These are phyloP conservation scores for Schoenoplectus tabernaemontani DNA, from an alignment of 202 grass and related monocot genomes.

Conservation along the genomic window DNA sequence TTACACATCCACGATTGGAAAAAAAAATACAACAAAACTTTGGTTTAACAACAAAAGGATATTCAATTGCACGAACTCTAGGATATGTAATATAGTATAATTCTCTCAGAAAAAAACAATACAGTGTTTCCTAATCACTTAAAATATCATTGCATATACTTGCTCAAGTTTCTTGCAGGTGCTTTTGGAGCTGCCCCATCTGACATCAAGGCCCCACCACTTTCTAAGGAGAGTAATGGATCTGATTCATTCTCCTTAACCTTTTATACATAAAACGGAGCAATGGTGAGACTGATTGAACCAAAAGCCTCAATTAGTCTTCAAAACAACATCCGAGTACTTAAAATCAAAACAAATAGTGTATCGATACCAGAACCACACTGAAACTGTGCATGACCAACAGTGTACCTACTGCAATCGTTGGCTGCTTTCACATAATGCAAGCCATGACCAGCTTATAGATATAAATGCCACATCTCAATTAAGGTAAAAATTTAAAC, in stretches of 20 bases:
- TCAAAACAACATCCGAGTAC: neutral
- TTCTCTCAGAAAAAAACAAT: slow-evolving; percentile 22
- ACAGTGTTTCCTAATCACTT: slow-evolving; percentile 20
- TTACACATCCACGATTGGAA: slow-evolving; percentile 9
- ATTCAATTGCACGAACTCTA: slow-evolving; percentile 29
- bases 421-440: neutral
- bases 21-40: slow-evolving; percentile 29
- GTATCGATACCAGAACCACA: neutral
- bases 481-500: neutral
- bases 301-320: neutral
- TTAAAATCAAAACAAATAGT: neutral
- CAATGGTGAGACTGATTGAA: slow-evolving; percentile 15
- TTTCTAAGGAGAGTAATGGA: slow-evolving; percentile 51
- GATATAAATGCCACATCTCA: neutral
- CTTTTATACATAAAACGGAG: slow-evolving; percentile 19
- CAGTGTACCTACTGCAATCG: neutral
- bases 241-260: slow-evolving; percentile 60
- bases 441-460: neutral
- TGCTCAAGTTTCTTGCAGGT: slow-evolving; percentile 28
- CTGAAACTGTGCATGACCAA: neutral
- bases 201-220: slow-evolving; percentile 20
- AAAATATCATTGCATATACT: slow-evolving; percentile 28
- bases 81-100: slow-evolving; percentile 15
- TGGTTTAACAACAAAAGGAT: slow-evolving; percentile 22
- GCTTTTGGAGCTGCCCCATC: slow-evolving; percentile 25